phyloP scores from a whole-genome alignment of 257 asterid genomes.

The Gentiana straminea region DNA sequence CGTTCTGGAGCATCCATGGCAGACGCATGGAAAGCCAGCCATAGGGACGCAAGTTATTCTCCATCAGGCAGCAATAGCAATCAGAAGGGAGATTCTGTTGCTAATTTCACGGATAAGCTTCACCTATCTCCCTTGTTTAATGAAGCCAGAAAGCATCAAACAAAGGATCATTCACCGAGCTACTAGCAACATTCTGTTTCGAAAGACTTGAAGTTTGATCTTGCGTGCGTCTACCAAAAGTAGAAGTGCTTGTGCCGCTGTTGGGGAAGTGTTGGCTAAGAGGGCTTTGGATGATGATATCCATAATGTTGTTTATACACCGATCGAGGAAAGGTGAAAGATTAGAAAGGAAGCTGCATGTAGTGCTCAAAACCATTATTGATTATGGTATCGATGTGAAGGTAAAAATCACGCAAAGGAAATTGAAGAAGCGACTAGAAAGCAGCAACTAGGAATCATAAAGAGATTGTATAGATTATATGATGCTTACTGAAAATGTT shows the following conservation, averaged over 20 bases:
- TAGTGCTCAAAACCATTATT: slow-evolving; percentile 48
- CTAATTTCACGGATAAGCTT: slow-evolving; percentile 18
- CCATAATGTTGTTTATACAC: slow-evolving; percentile 67
- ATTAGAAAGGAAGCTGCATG: slow-evolving; percentile 59
- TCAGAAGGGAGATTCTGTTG: slow-evolving; percentile 14
- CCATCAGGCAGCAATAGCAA: slow-evolving; percentile 4
- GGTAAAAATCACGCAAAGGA: slow-evolving; percentile 68
- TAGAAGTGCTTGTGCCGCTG: slow-evolving; percentile 46
- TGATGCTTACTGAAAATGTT: too few relatives aligned
- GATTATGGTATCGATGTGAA: slow-evolving; percentile 63
- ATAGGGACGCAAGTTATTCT: not conserved
- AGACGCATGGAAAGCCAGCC: not conserved
- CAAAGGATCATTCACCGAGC: slow-evolving; percentile 56
- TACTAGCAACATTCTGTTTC: slow-evolving; percentile 82
- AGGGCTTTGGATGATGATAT: slow-evolving; percentile 82
- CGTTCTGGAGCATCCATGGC: not conserved
- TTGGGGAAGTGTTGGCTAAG: slow-evolving; percentile 58
- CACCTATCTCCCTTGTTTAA: slow-evolving; percentile 49
- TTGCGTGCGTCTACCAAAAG: slow-evolving; percentile 52
- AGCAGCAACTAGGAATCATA: slow-evolving; percentile 10
- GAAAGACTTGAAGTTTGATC: slow-evolving; percentile 74
- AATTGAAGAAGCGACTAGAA: slow-evolving; percentile 16
- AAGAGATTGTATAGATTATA: not conserved
- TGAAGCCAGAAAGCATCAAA: slow-evolving; percentile 12
- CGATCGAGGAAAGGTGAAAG: slow-evolving; percentile 48